phyloP scores from a whole-genome alignment of 805 yeast genomes.

The Debaryomyces prosopidis region DNA sequence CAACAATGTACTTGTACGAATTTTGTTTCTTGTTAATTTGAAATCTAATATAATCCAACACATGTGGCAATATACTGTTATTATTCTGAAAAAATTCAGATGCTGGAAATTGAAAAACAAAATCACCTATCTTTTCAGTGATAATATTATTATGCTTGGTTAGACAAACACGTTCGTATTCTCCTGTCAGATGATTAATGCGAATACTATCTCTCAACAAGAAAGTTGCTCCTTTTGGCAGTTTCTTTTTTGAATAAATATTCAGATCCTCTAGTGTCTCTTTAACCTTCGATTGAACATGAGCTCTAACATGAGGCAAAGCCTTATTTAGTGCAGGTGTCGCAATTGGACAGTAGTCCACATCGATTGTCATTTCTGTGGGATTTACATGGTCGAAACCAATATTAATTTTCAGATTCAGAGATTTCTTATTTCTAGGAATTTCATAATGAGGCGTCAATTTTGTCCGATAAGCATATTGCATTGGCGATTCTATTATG shows the following conservation, averaged over 20 bases:
- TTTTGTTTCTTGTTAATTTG: conserved; percentile 13
- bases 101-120: conserved; percentile 38
- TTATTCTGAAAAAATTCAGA: conserved; percentile 45
- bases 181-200: conserved; percentile 31
- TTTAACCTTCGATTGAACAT: conserved; percentile 5
- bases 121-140: conserved; percentile 37
- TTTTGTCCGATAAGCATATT: conserved; percentile 40
- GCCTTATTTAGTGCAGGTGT: conserved; percentile 28
- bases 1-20: conserved; percentile 30
- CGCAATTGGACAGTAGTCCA: conserved; percentile 39
- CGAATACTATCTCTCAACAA: conserved; percentile 35
- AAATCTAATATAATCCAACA: conserved; percentile 30
- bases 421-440: conserved; percentile 9
- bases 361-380: conserved; percentile 26
- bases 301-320: conserved; percentile 15
- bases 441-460: conserved; percentile 39
- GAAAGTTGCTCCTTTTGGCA: conserved; percentile 10
- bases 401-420: conserved; percentile 14
- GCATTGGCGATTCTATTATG: conserved; percentile 36
- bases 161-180: conserved; percentile 22
- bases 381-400: conserved; percentile 32
- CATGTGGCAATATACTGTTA: conserved; percentile 33
- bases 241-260: not conserved
- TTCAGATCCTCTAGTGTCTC: not conserved
- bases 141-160: conserved; percentile 26